phyloP scores from a whole-genome alignment of 495 filamentous ascomycete genomes.

The Copromyces sp. region DNA sequence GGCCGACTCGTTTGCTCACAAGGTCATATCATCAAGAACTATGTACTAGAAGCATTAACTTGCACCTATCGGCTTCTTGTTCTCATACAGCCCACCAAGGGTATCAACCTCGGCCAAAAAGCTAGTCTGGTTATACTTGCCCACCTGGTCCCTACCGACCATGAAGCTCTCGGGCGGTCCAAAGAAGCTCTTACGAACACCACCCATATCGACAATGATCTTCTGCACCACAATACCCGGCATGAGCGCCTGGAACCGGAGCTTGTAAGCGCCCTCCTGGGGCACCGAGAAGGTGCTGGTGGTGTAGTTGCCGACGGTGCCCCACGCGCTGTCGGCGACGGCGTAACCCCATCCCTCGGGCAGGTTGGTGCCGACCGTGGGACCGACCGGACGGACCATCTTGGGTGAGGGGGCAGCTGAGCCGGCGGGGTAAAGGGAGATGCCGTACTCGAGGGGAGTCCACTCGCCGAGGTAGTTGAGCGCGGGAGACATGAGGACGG shows the following conservation, averaged over 20 bases:
- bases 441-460: conserved; percentile 48
- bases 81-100: conserved; percentile 6
- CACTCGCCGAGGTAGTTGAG: conserved; percentile 52
- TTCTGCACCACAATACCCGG: conserved; percentile 60
- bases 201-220: conserved; percentile 56
- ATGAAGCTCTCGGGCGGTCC: conserved; percentile 59
- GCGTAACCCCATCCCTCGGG: conserved; percentile 48
- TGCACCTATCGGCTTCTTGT: background rate
- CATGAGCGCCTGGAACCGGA: conserved; percentile 54
- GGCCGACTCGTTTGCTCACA: background rate
- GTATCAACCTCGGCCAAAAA: conserved; percentile 23
- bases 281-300: conserved; percentile 42
- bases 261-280: conserved; percentile 41
- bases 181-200: conserved; percentile 53
- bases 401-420: conserved; percentile 25
- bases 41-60: background rate
- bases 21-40: background rate
- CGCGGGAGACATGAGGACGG: conserved; percentile 48
- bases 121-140: conserved; percentile 31
- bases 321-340: conserved; percentile 51
- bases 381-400: conserved; percentile 41
- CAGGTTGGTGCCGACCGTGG: conserved; percentile 34
- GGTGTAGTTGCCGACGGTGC: conserved; percentile 34
- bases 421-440: conserved; percentile 38
- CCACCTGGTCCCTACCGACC: conserved; percentile 34